A percentile compares a stretch with the other conserved stretches of the same genome.
Conservation (phyloP, 345 rosid genomes). For the Eucalyptus fibrosa region DNA sequence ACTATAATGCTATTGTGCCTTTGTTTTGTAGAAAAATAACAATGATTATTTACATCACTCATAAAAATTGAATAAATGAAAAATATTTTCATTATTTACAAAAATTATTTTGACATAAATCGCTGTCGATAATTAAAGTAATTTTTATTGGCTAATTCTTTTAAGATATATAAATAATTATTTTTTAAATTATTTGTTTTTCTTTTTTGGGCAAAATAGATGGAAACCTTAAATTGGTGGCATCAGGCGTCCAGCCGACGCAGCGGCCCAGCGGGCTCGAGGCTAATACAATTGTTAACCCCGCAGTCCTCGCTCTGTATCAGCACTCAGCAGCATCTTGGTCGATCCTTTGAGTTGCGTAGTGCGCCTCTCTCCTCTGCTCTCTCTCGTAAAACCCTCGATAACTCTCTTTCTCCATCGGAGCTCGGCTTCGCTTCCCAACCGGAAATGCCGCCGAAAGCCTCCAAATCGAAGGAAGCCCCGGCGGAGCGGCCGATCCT, state of each 20-base stretch:
- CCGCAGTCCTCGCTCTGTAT: too few relatives aligned
- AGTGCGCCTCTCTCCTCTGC: neutral
- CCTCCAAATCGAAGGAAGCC: slow-evolving; percentile 79
- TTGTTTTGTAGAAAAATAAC: rapidly evolving
- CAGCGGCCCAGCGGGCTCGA: too few relatives aligned
- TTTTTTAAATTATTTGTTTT: too few relatives aligned
- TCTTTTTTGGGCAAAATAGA: too few relatives aligned
- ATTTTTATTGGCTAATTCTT: too few relatives aligned
- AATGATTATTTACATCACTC: rapidly evolving
- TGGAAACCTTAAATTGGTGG: too few relatives aligned
- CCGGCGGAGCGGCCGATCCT: slow-evolving; percentile 89
- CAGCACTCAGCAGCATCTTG: too few relatives aligned
- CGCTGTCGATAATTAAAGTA: rapidly evolving
- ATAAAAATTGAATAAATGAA: too few relatives aligned
- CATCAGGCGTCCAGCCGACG: neutral
- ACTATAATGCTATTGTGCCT: rapidly evolving
- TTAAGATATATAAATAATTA: too few relatives aligned
- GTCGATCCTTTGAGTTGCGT: neutral
- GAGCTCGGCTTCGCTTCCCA: neutral
- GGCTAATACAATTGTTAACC: too few relatives aligned
- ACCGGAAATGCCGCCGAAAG: slow-evolving; percentile 82
- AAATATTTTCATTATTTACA: rapidly evolving
- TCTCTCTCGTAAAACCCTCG: slow-evolving; percentile 20
- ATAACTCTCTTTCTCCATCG: neutral
- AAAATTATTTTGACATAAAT: too few relatives aligned